Percentiles rank a stretch among this genome's conserved stretches.
Conservation (phyloP, 2,329 filamentous ascomycete species). For the Knufia fluminis region DNA sequence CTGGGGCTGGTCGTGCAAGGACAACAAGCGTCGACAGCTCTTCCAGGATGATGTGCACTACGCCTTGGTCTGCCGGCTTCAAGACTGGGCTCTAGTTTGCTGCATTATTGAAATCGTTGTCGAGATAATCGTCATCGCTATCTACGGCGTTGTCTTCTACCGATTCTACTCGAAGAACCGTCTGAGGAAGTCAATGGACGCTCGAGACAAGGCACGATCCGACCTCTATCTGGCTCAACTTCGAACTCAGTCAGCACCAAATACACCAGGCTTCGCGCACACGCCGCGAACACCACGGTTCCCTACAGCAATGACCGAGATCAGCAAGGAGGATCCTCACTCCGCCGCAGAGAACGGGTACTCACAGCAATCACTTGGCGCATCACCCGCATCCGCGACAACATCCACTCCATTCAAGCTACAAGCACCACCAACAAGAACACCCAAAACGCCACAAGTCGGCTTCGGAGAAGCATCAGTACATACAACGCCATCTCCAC, state of each 20-base stretch:
- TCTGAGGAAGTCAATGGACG: conserved; percentile 92
- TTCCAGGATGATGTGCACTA: conserved; percentile 80
- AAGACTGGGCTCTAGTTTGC: conserved; percentile 95
- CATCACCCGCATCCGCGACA: conserved; percentile 53
- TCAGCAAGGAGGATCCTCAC: conserved; percentile 6
- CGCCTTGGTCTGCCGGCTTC: conserved; percentile 77
- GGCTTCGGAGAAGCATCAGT: conserved; percentile 50
- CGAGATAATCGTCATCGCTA: conserved; percentile 79
- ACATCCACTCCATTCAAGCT: conserved; percentile 64
- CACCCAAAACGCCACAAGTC: conserved; percentile 57
- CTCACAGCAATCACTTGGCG: conserved; percentile 34
- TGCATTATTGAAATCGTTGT: conserved; percentile 94
- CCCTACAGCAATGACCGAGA: conserved; percentile 27
- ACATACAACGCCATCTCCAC: conserved; percentile 29
- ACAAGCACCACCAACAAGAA: conserved; percentile 77
- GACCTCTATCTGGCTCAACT: conserved; percentile 87
- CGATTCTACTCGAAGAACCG: conserved; percentile 94
- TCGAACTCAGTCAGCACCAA: conserved; percentile 77
- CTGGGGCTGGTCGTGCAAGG: conserved; percentile 96
- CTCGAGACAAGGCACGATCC: conserved; percentile 84
- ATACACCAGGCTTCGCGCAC: conserved; percentile 80
- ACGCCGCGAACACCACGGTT: conserved; percentile 47
- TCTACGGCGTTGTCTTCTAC: conserved; percentile 95
- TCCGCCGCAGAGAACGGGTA: conserved; percentile 8
- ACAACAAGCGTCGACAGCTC: conserved; percentile 70